Conservation (phyloP, 805 yeast species). For the Suhomyces sp. region DNA sequence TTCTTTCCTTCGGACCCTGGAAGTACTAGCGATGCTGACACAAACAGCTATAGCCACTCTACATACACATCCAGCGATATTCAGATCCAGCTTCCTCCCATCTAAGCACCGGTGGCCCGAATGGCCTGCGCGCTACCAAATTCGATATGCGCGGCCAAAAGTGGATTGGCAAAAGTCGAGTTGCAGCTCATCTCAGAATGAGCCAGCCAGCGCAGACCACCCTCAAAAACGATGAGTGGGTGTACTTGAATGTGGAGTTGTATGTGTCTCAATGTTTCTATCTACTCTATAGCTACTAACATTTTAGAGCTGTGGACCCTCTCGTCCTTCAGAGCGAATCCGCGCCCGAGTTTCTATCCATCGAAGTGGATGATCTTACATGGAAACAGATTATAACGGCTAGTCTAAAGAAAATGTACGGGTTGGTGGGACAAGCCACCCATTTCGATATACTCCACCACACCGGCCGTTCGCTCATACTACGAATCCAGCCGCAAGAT, state of each 20-base stretch:
- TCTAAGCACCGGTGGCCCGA: neutral
- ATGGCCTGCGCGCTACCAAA: neutral
- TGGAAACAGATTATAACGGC: slow-evolving; percentile 17
- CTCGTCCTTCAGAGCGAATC: slow-evolving; percentile 1
- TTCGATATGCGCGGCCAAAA: neutral
- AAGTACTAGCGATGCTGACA: neutral
- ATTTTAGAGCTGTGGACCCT: slow-evolving; percentile 8
- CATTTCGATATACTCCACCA: slow-evolving; percentile 15
- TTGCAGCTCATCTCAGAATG: neutral
- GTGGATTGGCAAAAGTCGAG: neutral
- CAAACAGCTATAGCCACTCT: slow-evolving; percentile 9
- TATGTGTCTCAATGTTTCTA: slow-evolving; percentile 7
- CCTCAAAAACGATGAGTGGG: slow-evolving; percentile 11
- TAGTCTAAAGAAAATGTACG: slow-evolving; percentile 14
- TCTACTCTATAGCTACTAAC: slow-evolving; percentile 8
- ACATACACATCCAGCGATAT: slow-evolving; percentile 24
- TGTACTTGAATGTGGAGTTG: slow-evolving; percentile 14
- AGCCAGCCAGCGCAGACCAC: neutral
- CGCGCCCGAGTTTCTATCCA: slow-evolving; percentile 1
- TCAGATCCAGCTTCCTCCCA: slow-evolving; percentile 26
- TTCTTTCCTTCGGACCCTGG: neutral
- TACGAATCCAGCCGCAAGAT: slow-evolving; percentile 32
- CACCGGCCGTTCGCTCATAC: slow-evolving; percentile 10
- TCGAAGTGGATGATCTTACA: slow-evolving; percentile 13
- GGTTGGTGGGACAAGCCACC: slow-evolving; percentile 17